Evolutionary conservation across 345 rosid species (phyloP), one percentile per base, ranked within the genome.

Genomic region (Cardamine occulta): DNA sequence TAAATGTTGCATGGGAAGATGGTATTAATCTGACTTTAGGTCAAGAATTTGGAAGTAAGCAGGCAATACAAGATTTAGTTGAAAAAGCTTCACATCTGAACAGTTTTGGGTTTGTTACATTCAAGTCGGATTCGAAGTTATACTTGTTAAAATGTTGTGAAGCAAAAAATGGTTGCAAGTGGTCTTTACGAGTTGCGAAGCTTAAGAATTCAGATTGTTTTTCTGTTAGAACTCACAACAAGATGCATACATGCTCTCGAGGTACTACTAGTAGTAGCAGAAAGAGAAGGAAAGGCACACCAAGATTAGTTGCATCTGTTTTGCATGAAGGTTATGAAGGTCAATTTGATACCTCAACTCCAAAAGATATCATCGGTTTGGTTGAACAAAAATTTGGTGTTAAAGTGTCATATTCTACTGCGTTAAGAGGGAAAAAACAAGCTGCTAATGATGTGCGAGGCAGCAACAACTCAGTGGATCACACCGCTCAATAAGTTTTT

Each of bases 401-500:
- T 42, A 42, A 42, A 13, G 17, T 42, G 7, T 42, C n/a, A 5
- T 42, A 13, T 1, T 1, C 7, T 13, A 42, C 17, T 2, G 7
- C 47, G 0, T 42, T 14, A 14, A 42, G 17, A 42, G 47, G 7
- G 1, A 42, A 42, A 42, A 13, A 42, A 4, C 47, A 42, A 42
- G n/a, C 1, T 4, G 47, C 17, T 13, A 42, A 14, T 13, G 47
- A 42, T 42, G 47, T 42, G 2, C 17, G 6, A 7, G 0, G 7
- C 47, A 13, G 17, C 47, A 66, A 37, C 78, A 68, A 52, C 35
- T 37, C 18, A 58, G 14, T 13, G 73, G 42, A 15, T 57, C 29
- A 66, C 53, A 34, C 52, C 18, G 35, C 19, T 24, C 23, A 35
- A 37, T 28, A 19, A 32, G 2, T 19, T 35, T 37, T 40, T 44